Base-by-base conservation (phyloP, 495 filamentous ascomycete genomes). In the Daldinia grandis region DNA sequence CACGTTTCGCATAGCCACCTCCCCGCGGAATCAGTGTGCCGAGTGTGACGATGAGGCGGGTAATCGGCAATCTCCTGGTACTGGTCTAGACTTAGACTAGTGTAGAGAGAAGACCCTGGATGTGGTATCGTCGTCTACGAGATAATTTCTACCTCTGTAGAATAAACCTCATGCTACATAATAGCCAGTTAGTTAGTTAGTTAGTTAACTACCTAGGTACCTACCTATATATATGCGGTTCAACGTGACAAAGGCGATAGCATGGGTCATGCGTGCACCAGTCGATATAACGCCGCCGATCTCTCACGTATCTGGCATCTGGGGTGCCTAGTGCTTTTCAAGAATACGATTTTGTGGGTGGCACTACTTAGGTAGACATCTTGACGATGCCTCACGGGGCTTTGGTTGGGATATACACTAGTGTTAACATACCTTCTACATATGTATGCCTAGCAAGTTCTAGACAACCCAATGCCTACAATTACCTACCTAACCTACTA, bases 31-130 rank as follows among this genome's bases (percentile, higher is more conserved):
- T 63, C 25, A 33, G 38, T 17, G 59, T 71, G 62, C 68, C 69
- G 69, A 53, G 47, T 64, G 69, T 37, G 64, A 72, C 69, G 64
- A 44, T 55, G 50, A 25, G 21, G 53, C 64, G 69, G 69, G 56
- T 67, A 64, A 19, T 61, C 69, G 69, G 69, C 69, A 67, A 67
- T 60, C 54, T 15, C 38, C 49, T 28, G 49, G 24, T 53, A 28
- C 25, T 53, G 10, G 49, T 53, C 42, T 47, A 1, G 42, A 47
- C 17, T 14, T 35, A 35, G 10, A 35, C 42, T 24, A 40, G 30
- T 12, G 19, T 24, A 53, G 40, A 21, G 25, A 53, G 21, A 30
- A 53, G 21, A 30, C 25, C 5, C 14, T 30, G 10, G 12, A 30
- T 53, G 17, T 53, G 12, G 49, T 30, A 47, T 47, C 19, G 19